Percentiles rank a stretch among this genome's conserved stretches.
Conservation (phyloP, 768 basidiomycete genomes). For the Pleurotus tuber-regium region DNA sequence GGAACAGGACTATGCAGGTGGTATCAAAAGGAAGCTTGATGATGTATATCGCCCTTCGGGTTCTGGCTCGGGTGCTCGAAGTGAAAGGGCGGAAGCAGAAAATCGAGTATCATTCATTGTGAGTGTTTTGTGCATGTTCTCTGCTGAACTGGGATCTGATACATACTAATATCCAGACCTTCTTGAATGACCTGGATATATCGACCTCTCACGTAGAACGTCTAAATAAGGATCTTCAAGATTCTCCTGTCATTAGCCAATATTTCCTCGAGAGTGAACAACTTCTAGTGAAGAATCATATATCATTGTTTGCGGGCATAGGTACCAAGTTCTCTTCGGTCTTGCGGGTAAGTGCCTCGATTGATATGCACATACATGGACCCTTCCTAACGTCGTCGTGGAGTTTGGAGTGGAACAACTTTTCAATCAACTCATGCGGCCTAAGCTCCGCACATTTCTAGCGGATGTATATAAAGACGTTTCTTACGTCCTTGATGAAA, state of each 20-base stretch:
- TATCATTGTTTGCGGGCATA: constrained; percentile 52
- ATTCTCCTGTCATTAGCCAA: constrained; percentile 55
- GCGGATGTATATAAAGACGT: constrained; percentile 89
- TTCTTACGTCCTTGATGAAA: constrained; percentile 87
- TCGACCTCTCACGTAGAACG: constrained; percentile 89
- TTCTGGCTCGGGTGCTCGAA: constrained; percentile 43
- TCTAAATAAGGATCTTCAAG: constrained; percentile 62
- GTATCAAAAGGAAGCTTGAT: constrained; percentile 84
- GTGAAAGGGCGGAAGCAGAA: constrained; percentile 81
- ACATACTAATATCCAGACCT: constrained; percentile 57
- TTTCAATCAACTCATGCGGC: constrained; percentile 92
- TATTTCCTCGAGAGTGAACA: constrained; percentile 65
- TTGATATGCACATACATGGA: neutral
- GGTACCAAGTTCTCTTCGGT: constrained; percentile 67
- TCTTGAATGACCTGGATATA: constrained; percentile 92
- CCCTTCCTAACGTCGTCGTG: neutral
- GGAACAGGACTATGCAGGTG: constrained; percentile 78
- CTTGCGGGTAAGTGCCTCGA: constrained; percentile 66
- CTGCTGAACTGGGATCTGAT: constrained; percentile 7
- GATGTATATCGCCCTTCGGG: constrained; percentile 70
- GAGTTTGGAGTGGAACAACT: constrained; percentile 89
- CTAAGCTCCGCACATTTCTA: constrained; percentile 79
- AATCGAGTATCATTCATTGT: constrained; percentile 81
- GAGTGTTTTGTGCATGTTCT: constrained; percentile 27
- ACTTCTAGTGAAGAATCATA: constrained; percentile 39